phyloP scores from a whole-genome alignment of 768 basidiomycete species.

The Boletales sp. region DNA sequence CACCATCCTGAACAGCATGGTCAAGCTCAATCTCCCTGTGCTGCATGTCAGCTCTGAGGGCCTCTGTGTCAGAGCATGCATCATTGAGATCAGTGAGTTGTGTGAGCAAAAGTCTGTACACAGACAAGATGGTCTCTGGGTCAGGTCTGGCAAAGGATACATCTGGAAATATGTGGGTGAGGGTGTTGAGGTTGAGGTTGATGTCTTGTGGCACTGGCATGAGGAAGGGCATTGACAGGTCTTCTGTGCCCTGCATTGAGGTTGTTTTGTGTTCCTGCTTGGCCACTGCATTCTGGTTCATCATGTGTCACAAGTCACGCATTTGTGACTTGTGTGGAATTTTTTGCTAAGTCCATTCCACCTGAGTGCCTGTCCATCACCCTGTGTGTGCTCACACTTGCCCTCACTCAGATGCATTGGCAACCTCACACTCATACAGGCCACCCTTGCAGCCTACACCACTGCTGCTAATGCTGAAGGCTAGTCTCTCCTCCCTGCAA shows the following conservation, averaged over 20 bases:
- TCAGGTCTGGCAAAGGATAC: conserved; percentile 52
- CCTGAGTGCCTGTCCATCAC: too few relatives aligned
- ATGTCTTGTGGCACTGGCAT: too few relatives aligned
- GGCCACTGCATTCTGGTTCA: conserved; percentile 19
- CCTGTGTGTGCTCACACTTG: too few relatives aligned
- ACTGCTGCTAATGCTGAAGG: too few relatives aligned
- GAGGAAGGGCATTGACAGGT: conserved; percentile 39
- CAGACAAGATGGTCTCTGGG: conserved; percentile 52
- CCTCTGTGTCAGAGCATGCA: conserved; percentile 63
- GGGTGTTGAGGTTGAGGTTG: conserved; percentile 58
- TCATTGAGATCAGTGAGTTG: conserved; percentile 55
- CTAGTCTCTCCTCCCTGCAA: too few relatives aligned
- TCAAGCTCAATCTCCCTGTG: conserved; percentile 81
- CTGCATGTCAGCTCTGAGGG: conserved; percentile 60
- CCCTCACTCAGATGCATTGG: too few relatives aligned
- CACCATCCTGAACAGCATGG: conserved; percentile 78
- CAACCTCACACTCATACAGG: too few relatives aligned
- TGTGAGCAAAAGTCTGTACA: conserved; percentile 62
- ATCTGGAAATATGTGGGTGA: conserved; percentile 61
- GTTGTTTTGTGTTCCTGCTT: conserved; percentile 33
- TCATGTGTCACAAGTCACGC: too few relatives aligned
- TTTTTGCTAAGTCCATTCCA: too few relatives aligned
- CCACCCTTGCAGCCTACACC: too few relatives aligned
- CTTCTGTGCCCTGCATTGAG: conserved; percentile 34
- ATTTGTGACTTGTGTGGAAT: too few relatives aligned